Conservation (phyloP, 106 monocot genomes). For the Dendrobium chrysotoxum region DNA sequence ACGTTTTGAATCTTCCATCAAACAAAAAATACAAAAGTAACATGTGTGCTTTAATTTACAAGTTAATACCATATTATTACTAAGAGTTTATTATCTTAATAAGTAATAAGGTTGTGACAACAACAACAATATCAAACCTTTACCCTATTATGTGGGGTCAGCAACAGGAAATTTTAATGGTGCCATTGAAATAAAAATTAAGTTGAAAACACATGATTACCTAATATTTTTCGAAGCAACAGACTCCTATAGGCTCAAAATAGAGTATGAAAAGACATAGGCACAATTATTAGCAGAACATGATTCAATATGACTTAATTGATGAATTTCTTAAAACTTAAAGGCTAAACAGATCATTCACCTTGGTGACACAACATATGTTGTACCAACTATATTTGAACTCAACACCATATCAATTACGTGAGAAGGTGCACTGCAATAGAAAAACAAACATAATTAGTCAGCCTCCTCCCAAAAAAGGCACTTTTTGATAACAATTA, state of each 20-base stretch:
- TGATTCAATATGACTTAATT: neutral
- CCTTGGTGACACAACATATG: conserved; percentile 34
- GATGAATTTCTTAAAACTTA: neutral
- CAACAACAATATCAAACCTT: too few species aligned
- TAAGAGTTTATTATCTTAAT: too few species aligned
- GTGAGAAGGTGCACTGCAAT: conserved; percentile 55
- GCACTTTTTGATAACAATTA: neutral
- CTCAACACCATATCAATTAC: conserved; percentile 44
- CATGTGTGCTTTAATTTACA: too few species aligned
- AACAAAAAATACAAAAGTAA: too few species aligned
- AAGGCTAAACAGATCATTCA: conserved; percentile 12
- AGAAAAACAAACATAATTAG: neutral
- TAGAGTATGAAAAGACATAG: neutral
- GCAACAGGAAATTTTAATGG: neutral
- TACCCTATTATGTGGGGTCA: too few species aligned
- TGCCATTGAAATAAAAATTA: neutral
- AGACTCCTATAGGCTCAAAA: neutral
- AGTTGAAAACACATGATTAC: neutral
- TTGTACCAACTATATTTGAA: conserved; percentile 48
- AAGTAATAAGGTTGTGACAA: too few species aligned
- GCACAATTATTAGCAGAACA: neutral
- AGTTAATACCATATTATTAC: too few species aligned
- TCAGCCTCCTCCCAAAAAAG: neutral
- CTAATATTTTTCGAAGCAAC: neutral
- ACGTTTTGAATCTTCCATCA: too few species aligned